phyloP scores from a whole-genome alignment of 2,329 filamentous ascomycete species.

The Fusarium sororula region DNA sequence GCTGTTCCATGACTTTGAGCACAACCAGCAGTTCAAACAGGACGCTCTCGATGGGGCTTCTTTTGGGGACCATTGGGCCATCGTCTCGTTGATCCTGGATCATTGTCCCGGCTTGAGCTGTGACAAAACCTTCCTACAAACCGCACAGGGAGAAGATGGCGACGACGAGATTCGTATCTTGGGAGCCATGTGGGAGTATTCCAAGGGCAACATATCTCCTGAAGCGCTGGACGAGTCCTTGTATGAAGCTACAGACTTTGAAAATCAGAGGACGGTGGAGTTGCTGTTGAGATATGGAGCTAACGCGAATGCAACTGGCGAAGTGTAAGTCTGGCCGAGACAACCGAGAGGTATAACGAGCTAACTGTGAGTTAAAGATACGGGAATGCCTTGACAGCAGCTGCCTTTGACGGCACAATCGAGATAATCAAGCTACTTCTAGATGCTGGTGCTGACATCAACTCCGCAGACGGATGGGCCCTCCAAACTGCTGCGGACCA shows the following conservation, averaged over 20 bases:
- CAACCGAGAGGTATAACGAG: rapidly evolving
- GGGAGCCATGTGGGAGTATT: slow-evolving; percentile 50
- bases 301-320: slow-evolving; percentile 50
- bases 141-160: slow-evolving; percentile 43
- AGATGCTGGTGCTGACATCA: slow-evolving; percentile 46
- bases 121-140: slow-evolving; percentile 47
- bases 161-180: slow-evolving; percentile 50
- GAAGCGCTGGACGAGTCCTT: slow-evolving; percentile 47
- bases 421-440: slow-evolving; percentile 46
- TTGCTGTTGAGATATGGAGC: slow-evolving; percentile 49
- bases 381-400: slow-evolving; percentile 46
- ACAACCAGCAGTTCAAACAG: slow-evolving; percentile 46
- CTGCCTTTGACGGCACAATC: slow-evolving; percentile 49
- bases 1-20: slow-evolving; percentile 47
- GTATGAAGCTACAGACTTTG: slow-evolving; percentile 52
- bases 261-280: slow-evolving; percentile 50
- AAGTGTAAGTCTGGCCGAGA: slow-evolving; percentile 39
- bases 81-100: slow-evolving; percentile 48
- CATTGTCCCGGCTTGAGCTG: slow-evolving; percentile 46
- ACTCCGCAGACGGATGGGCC: slow-evolving; percentile 49
- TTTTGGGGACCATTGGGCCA: slow-evolving; percentile 50
- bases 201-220: slow-evolving; percentile 44
- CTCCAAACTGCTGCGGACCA: slow-evolving; percentile 50
- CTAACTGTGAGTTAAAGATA: slow-evolving; percentile 8
- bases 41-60: slow-evolving; percentile 47